Conservation (phyloP, 495 filamentous ascomycete genomes). For the Haplographium delicatum region DNA sequence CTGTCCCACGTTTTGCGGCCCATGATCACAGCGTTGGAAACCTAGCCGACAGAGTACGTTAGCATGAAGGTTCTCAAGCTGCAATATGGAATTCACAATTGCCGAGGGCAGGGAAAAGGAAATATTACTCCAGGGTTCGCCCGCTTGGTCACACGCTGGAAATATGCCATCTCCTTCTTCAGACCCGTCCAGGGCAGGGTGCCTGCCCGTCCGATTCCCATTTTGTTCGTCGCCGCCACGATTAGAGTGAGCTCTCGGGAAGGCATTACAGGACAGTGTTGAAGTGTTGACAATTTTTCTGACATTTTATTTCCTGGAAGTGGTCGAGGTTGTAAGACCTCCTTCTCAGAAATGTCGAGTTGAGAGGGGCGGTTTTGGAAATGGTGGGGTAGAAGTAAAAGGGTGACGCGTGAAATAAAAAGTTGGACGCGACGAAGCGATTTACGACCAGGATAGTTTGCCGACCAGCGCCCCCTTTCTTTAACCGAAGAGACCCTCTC, state of each 20-base stretch:
- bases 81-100: too few species aligned
- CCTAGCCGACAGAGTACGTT: slow-evolving; percentile 12
- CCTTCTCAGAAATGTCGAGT: too few species aligned
- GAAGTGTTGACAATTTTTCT: neutral
- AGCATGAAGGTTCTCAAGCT: too few species aligned
- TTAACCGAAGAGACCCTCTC: too few species aligned
- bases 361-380: neutral
- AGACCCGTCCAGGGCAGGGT: slow-evolving; percentile 84
- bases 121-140: neutral
- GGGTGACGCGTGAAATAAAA: neutral
- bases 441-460: too few species aligned
- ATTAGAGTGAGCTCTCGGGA: slow-evolving; percentile 62
- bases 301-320: neutral
- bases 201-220: slow-evolving; percentile 82
- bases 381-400: neutral
- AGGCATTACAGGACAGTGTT: slow-evolving; percentile 33
- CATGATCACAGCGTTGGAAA: slow-evolving; percentile 83
- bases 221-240: slow-evolving; percentile 66
- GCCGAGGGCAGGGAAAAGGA: too few species aligned
- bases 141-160: slow-evolving; percentile 70
- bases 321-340: neutral
- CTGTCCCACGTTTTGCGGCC: slow-evolving; percentile 93
- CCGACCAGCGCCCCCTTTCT: too few species aligned
- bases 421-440: neutral
- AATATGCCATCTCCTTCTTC: slow-evolving; percentile 88